Conservation (phyloP, 1,284 basidiomycete genomes). For the Coriolopsis trogii region DNA sequence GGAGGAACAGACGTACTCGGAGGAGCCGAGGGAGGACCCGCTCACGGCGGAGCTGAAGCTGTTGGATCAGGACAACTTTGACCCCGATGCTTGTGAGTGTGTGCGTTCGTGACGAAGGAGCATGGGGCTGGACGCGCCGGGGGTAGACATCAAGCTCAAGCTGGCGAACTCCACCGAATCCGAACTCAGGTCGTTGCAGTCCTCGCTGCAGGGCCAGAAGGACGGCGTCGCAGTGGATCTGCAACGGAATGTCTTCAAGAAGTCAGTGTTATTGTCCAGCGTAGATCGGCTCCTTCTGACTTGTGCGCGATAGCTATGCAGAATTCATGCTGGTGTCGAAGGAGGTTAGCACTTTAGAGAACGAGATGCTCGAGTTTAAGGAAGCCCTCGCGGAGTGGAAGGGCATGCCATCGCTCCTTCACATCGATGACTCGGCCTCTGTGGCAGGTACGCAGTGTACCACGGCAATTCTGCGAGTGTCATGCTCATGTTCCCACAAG, state of each 20-base stretch:
- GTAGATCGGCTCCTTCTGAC: neutral
- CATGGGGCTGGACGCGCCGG: neutral
- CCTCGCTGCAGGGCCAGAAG: slow-evolving; percentile 64
- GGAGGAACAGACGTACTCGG: slow-evolving; percentile 35
- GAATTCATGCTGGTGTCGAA: slow-evolving; percentile 98
- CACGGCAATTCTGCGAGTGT: neutral
- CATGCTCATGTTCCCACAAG: slow-evolving; percentile 31
- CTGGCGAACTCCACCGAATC: slow-evolving; percentile 82
- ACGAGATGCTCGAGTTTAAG: slow-evolving; percentile 97
- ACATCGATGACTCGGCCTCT: slow-evolving; percentile 79
- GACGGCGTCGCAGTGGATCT: slow-evolving; percentile 72
- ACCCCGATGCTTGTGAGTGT: slow-evolving; percentile 78
- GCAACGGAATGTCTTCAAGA: slow-evolving; percentile 88
- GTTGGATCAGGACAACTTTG: slow-evolving; percentile 76
- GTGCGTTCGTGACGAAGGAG: neutral
- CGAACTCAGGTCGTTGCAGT: slow-evolving; percentile 73
- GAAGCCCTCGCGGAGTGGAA: slow-evolving; percentile 95
- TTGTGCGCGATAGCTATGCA: slow-evolving; percentile 67
- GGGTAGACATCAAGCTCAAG: slow-evolving; percentile 70
- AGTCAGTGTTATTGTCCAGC: slow-evolving; percentile 53
- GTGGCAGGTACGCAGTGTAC: slow-evolving; percentile 40
- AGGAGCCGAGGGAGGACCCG: slow-evolving; percentile 51
- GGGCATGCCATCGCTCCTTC: slow-evolving; percentile 89
- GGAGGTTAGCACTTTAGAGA: slow-evolving; percentile 95
- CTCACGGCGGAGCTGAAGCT: slow-evolving; percentile 59